Conservation (phyloP, 2,329 filamentous ascomycete genomes). For the Conoideocrella luteorostrata region DNA sequence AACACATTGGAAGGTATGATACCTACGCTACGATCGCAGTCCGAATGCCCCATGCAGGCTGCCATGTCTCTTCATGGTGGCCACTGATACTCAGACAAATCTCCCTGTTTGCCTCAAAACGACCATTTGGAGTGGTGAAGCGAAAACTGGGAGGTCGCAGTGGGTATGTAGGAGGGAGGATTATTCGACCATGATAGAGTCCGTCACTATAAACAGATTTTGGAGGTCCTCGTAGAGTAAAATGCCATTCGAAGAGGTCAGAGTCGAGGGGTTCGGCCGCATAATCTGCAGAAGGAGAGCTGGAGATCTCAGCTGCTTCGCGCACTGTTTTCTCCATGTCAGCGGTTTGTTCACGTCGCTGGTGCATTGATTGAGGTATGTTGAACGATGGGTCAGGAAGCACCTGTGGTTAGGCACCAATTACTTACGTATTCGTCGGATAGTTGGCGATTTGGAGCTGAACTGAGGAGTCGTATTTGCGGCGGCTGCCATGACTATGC, state of each 20-base stretch:
- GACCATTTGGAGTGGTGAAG: conserved; percentile 83
- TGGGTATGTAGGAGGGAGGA: conserved; percentile 83
- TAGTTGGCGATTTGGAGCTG: conserved; percentile 75
- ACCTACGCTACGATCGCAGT: conserved; percentile 67
- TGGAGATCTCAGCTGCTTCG: conserved; percentile 82
- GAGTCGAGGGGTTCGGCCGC: conserved; percentile 77
- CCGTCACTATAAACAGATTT: conserved; percentile 71
- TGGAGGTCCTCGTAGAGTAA: conserved; percentile 88
- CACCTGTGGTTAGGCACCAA: too few species aligned
- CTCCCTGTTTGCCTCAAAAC: conserved; percentile 94
- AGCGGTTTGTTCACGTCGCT: background rate
- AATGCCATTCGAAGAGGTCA: conserved; percentile 98
- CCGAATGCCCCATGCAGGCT: conserved; percentile 93
- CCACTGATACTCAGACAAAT: conserved; percentile 92
- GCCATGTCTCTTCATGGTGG: conserved; percentile 98
- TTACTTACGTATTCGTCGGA: conserved; percentile 76
- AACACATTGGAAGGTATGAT: background rate
- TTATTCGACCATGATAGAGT: conserved; percentile 92
- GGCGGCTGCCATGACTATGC: conserved; percentile 4
- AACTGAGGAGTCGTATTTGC: conserved; percentile 32
- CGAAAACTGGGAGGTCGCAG: conserved; percentile 91
- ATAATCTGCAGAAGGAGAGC: conserved; percentile 76
- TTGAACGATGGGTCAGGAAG: too few species aligned
- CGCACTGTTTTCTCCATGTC: conserved; percentile 50
- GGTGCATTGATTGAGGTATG: too few species aligned